Base-by-base conservation (phyloP, 768 basidiomycete species). In the Kwoniella botswanensis region DNA sequence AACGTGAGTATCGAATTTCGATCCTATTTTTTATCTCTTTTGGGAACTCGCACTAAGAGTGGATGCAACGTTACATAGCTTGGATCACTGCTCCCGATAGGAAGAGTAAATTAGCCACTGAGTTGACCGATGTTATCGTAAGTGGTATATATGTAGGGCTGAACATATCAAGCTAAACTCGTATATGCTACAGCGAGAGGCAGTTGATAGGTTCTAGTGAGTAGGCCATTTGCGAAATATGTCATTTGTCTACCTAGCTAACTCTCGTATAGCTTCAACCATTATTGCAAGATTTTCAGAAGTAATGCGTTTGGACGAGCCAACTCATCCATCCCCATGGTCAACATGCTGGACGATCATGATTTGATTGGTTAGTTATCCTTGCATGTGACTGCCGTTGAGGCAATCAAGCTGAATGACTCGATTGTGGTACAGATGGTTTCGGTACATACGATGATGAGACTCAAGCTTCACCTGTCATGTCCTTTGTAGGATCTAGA, bases 271-370 rank as follows among this genome's bases (percentile, higher is more conserved):
- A 90, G 90, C 81, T 96, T 95, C 86, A 92, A 90, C 70, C 94
- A 95, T 76, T 97, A 97, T 83, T 96, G 94, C 77, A 88, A 90
- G 61, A 83, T 86, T 57, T 98, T 96, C 85, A 88, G 94, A 70
- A 89, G 89, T 63, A 93, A 94, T 6, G 94, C 93, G 0, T 98
- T 96, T 83, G 92, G 93, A 1, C 86, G 92, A 64, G 93, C 94
- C 10, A 97, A 96, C 80, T 89, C 92, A 74, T 89, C 92, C 17
- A 95, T 98, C 90, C 95, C 84, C 71, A 92, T 87, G 59, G 74
- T 85, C 15, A 86, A 85, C 76, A 85, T 85, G 85, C 76, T 85
- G 41, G 84, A 85, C 67, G 84, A 85, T 58, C 85, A 85, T 68
- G 85, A 84, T 68, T 61, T 84, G 59, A 80, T 81, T 66, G 89